Base-by-base conservation (phyloP, 345 rosid genomes). In the Conringia planisiliqua region DNA sequence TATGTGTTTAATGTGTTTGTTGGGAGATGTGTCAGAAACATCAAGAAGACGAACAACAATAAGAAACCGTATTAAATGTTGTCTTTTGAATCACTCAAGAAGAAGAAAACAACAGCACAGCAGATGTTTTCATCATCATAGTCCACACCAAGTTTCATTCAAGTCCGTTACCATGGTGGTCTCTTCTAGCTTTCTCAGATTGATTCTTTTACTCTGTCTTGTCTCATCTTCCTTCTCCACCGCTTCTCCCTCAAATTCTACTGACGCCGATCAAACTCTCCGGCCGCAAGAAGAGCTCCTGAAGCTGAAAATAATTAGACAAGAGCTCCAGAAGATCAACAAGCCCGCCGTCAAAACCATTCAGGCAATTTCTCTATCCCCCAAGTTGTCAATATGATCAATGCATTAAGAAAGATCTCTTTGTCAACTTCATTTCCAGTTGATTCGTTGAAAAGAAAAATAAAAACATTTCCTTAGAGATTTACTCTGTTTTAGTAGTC, bases 281-380 rank as follows among this genome's bases (percentile, higher is more conserved):
- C 83, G 86, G 61, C 89, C 93, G 0, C 83, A 72, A 67, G 84
- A 89, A 63, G 90, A 87, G 81, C 72, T 87, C 10, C 77, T 17
- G 51, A 89, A 83, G 86, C 63, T 92, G 67, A 84, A 74, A 77
- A 40, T 79, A 14, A 83, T 90, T 57, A 87, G 84, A 81, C 47
- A 86, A 43, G 90, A 80, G 65, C 97, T 95, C 40, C 60, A 71
- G n/a, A 92, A 83, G 82, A 86, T 95, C 83, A 95, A 92, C 91
- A 95, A 92, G 80, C 91, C 96, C 7, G 74, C 94, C 10, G 73
- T 89, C 59, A 88, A 88, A 87, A 89, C 97, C 55, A 87, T 93
- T 77, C 91, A 88, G 92, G 98, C 64, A 85, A 72, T 12, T 67
- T 26, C 36, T 47, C 54, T 61, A 54, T 26, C 11, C 14, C 22